Percentiles rank a stretch among this genome's conserved stretches.
Evolutionary conservation across 2,329 filamentous ascomycete genomes (phyloP).

Genomic region (Trichoderma breve): DNA sequence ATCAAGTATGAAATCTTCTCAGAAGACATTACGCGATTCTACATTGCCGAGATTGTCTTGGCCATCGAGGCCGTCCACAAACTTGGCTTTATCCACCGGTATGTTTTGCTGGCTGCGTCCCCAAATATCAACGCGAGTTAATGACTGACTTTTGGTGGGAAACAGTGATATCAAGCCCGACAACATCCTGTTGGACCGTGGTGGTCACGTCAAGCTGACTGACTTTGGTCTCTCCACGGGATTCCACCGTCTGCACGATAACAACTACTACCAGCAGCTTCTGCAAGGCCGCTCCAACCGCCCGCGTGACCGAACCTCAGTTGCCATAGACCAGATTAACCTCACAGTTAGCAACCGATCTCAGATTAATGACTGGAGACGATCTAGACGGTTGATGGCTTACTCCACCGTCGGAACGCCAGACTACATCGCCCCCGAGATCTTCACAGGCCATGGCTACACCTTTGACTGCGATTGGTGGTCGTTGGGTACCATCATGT

Average conservation of each 20-base stretch:
- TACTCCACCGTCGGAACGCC: slow-evolving; percentile 98
- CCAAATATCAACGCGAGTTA: background rate
- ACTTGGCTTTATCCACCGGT: slow-evolving; percentile 97
- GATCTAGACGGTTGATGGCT: slow-evolving; percentile 90
- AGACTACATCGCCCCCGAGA: slow-evolving; percentile 97
- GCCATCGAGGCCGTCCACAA: slow-evolving; percentile 99
- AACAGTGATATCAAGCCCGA: slow-evolving; percentile 96
- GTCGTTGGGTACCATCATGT: slow-evolving; percentile 99
- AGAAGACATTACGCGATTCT: slow-evolving; percentile 97
- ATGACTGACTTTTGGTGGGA: background rate
- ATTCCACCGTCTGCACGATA: slow-evolving; percentile 96
- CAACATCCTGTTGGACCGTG: slow-evolving; percentile 93
- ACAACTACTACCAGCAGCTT: slow-evolving; percentile 96
- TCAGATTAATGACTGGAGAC: slow-evolving; percentile 98
- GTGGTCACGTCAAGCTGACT: slow-evolving; percentile 95
- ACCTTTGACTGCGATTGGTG: slow-evolving; percentile 98
- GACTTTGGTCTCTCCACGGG: slow-evolving; percentile 97
- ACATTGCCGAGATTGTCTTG: slow-evolving; percentile 96
- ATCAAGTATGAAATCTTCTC: slow-evolving; percentile 99
- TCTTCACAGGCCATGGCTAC: slow-evolving; percentile 95
- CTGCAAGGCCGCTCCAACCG: slow-evolving; percentile 75
- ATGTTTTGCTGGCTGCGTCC: slow-evolving; percentile 35
- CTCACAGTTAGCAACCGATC: slow-evolving; percentile 95
- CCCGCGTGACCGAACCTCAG: slow-evolving; percentile 81
- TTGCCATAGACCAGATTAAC: slow-evolving; percentile 97